Evolutionary conservation across 2,329 filamentous ascomycete species (phyloP), one percentile per base, ranked within the genome.

Genomic region (Pseudogymnoascus sp.): DNA sequence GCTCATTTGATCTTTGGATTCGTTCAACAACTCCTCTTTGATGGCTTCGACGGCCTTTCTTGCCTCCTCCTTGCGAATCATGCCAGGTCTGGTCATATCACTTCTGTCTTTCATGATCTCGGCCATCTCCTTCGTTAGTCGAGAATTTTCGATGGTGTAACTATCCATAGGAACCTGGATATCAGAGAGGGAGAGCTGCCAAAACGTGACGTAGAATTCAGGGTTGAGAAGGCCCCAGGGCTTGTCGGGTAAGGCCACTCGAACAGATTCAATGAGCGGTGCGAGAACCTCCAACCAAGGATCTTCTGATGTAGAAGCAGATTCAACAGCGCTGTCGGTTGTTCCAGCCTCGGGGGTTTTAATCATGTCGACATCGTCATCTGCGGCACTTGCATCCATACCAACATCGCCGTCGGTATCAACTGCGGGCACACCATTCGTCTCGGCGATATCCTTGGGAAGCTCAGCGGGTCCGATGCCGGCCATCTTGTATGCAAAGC

Each of bases 181-280:
- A 72, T 99, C 93, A 52, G 89, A 86, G 2, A 95, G 82, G 29
- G 91, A 87, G 10, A 97, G 80, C 59, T 92, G 87, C 94, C 94
- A 99, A 75, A 99, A 99, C 0, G 89, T 89, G 45, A 89, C 85
- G 70, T 91, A 97, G 72, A 97, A 93, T 31, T 89, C 86, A 0
- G 91, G 80, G 45, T 86, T 92, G 60, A 97, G 82, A 59, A 83
- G 84, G 9, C 83, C 78, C 80, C 87, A 91, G 4, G 86, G 82
- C 6, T 84, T 81, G 1, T 82, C 74, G 0, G 88, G 83, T 9
- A 90, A 72, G 0, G 82, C 77, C 5, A 78, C 76, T 63, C 83
- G 82, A 15, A 96, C 81, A 31, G 85, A 81, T 7, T 88, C 82
- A 62, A 92, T 87, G 15, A 97, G 78, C 4, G 87, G 85, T 65